Conservation (phyloP, 164 flowering plant species). For the Brasenia schreberi region DNA sequence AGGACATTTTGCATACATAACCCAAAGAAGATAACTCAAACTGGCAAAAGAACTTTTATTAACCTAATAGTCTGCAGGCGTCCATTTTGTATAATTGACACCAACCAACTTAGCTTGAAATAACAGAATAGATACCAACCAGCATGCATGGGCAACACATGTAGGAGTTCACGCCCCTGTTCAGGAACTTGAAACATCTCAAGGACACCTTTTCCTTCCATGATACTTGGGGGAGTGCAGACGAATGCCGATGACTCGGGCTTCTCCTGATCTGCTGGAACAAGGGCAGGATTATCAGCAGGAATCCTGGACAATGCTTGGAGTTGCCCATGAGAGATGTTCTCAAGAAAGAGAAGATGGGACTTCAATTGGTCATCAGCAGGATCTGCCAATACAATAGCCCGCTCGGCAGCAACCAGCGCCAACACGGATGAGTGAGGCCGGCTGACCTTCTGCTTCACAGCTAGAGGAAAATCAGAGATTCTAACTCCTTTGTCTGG, state of each 20-base stretch:
- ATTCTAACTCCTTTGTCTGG: slow-evolving; percentile 32
- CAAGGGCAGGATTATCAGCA: slow-evolving; percentile 28
- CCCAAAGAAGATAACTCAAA: background rate
- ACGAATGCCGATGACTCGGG: slow-evolving; percentile 22
- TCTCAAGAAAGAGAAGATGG: slow-evolving; percentile 38
- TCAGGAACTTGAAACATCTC: slow-evolving; percentile 24
- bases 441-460: slow-evolving; percentile 49
- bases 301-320: slow-evolving; percentile 75
- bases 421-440: slow-evolving; percentile 61
- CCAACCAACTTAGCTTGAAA: background rate
- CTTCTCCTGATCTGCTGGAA: slow-evolving; percentile 29
- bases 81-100: too few species aligned
- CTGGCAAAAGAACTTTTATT: too few species aligned
- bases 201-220: slow-evolving; percentile 72
- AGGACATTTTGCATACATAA: background rate
- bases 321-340: slow-evolving; percentile 81
- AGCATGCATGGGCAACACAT: slow-evolving; percentile 78
- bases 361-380: background rate
- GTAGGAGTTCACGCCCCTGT: slow-evolving; percentile 28
- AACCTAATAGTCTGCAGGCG: background rate
- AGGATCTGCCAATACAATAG: slow-evolving; percentile 21
- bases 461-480: slow-evolving; percentile 53
- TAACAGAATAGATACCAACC: slow-evolving; percentile 19
- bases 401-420: slow-evolving; percentile 46
- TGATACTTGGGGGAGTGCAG: slow-evolving; percentile 52